phyloP scores from a whole-genome alignment of 805 yeast species.

The Lachancea quebecensis region DNA sequence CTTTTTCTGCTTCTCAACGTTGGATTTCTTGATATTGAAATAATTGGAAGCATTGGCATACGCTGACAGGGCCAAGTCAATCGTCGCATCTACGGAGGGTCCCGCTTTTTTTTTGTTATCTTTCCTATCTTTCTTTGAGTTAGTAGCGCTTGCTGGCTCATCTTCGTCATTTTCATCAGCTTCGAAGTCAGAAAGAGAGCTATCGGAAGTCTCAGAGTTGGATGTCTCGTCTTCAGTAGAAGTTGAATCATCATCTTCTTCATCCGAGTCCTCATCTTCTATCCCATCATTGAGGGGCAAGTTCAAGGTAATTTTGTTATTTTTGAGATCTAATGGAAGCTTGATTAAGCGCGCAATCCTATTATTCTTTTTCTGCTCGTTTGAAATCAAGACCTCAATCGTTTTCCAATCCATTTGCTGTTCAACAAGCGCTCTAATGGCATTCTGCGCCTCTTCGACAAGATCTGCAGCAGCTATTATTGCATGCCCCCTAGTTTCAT shows the following conservation, averaged over 20 bases:
- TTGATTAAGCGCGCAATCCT: slow-evolving; percentile 54
- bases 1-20: slow-evolving; percentile 69
- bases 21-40: slow-evolving; percentile 68
- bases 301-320: slow-evolving; percentile 55
- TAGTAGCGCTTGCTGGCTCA: neutral
- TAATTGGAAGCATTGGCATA: slow-evolving; percentile 84
- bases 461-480: slow-evolving; percentile 61
- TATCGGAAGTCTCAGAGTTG: slow-evolving; percentile 10
- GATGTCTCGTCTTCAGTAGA: slow-evolving; percentile 1
- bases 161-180: slow-evolving; percentile 11
- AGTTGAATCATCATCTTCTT: neutral
- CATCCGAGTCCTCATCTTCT: neutral
- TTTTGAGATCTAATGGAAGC: slow-evolving; percentile 61
- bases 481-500: slow-evolving; percentile 63
- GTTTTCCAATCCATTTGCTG: slow-evolving; percentile 94
- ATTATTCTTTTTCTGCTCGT: slow-evolving; percentile 64
- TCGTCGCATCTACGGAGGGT: slow-evolving; percentile 37
- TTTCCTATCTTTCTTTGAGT: neutral
- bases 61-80: slow-evolving; percentile 67
- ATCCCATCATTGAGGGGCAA: slow-evolving; percentile 35
- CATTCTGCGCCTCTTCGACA: slow-evolving; percentile 63
- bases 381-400: slow-evolving; percentile 64
- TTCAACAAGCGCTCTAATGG: slow-evolving; percentile 59
- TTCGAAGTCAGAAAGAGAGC: slow-evolving; percentile 17
- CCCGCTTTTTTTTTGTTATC: slow-evolving; percentile 13